Conservation (phyloP, 495 filamentous ascomycete species). For the Neurospora tetraspora region DNA sequence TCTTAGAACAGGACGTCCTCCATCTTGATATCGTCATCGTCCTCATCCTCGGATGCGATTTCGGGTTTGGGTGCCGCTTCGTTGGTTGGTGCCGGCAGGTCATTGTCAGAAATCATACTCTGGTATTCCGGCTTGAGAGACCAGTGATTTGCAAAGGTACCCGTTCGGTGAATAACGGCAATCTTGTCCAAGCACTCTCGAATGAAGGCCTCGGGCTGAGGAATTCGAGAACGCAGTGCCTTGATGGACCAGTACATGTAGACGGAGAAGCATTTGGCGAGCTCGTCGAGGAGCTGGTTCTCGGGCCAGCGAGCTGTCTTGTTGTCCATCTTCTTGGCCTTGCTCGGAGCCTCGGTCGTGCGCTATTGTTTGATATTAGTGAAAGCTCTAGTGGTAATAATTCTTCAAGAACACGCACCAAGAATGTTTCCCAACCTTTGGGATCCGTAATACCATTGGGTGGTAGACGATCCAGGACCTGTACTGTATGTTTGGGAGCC, state of each 20-base stretch:
- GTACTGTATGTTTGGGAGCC: conserved; percentile 47
- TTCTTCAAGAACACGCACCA: conserved; percentile 36
- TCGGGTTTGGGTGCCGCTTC: conserved; percentile 28
- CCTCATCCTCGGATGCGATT: conserved; percentile 48
- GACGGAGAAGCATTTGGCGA: conserved; percentile 70
- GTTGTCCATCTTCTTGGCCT: conserved; percentile 53
- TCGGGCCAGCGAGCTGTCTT: conserved; percentile 80
- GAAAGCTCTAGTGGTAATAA: background rate
- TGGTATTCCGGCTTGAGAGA: conserved; percentile 65
- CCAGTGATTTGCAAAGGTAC: conserved; percentile 76
- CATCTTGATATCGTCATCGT: conserved; percentile 62
- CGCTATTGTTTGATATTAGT: background rate
- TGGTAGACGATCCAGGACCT: conserved; percentile 29
- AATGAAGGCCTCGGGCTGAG: conserved; percentile 86
- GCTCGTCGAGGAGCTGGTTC: conserved; percentile 72
- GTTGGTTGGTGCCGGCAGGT: conserved; percentile 41
- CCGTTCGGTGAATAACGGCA: conserved; percentile 67
- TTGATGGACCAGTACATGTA: conserved; percentile 89
- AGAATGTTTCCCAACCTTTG: conserved; percentile 42
- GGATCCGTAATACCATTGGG: conserved; percentile 33
- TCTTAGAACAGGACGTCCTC: conserved; percentile 49
- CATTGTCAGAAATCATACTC: conserved; percentile 39
- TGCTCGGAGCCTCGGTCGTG: conserved; percentile 34
- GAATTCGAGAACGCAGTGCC: conserved; percentile 55
- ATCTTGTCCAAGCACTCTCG: conserved; percentile 75